These are phyloP conservation scores for Hysterium pulicare DNA, from an alignment of 2,329 filamentous ascomycete species.

Conservation along the genomic window DNA sequence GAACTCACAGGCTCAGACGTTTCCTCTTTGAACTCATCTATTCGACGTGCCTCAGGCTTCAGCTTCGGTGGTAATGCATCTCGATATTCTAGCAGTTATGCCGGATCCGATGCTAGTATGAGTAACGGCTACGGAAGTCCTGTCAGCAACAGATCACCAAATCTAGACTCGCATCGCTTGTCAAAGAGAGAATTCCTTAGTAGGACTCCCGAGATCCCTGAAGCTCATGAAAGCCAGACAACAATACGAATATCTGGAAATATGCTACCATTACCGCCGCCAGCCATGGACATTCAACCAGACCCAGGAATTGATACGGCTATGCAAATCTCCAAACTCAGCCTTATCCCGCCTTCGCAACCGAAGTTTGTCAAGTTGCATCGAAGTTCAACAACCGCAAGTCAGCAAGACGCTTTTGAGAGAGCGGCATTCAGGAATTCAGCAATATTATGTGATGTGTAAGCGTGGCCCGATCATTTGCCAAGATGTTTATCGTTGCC, in stretches of 20 bases:
- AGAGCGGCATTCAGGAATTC: slow-evolving; percentile 43
- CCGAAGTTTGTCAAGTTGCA: slow-evolving; percentile 22
- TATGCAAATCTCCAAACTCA: slow-evolving; percentile 16
- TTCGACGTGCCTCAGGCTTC: slow-evolving; percentile 23
- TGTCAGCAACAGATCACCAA: slow-evolving; percentile 2
- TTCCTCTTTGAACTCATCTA: slow-evolving; percentile 10
- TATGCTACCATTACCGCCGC: slow-evolving; percentile 21
- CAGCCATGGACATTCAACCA: slow-evolving; percentile 18
- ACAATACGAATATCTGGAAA: slow-evolving; percentile 7
- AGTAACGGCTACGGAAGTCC: slow-evolving; percentile 15
- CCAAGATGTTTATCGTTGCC: slow-evolving; percentile 1
- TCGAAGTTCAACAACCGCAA: slow-evolving; percentile 30
- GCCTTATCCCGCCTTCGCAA: slow-evolving; percentile 16
- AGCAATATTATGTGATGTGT: slow-evolving; percentile 45
- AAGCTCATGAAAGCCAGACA: slow-evolving; percentile 9
- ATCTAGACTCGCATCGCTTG: slow-evolving; percentile 5
- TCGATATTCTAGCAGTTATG: slow-evolving; percentile 1
- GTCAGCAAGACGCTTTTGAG: slow-evolving; percentile 37
- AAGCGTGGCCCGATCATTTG: too few relatives aligned
- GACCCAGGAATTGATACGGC: slow-evolving; percentile 11
- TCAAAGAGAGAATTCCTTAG: slow-evolving; percentile 11
- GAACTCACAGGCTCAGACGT: slow-evolving; percentile 3
- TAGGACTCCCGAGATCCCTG: slow-evolving; percentile 15
- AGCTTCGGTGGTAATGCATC: slow-evolving; percentile 12
- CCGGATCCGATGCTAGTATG: slow-evolving; percentile 7